phyloP scores from a whole-genome alignment of 1,284 basidiomycete species.

The Ganoderma lingzhi region DNA sequence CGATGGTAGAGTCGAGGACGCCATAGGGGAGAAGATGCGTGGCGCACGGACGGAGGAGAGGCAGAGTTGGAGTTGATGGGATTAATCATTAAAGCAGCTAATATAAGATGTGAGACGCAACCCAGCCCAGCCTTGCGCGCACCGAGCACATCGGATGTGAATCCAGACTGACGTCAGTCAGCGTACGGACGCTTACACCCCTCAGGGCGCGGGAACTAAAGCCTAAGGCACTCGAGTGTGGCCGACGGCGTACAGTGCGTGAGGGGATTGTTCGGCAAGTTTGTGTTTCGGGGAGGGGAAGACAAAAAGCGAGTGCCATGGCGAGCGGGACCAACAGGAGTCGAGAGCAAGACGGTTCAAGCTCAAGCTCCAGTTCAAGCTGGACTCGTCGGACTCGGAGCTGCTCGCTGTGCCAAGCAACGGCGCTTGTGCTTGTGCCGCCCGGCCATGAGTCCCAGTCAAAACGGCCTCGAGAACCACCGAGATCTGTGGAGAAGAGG shows the following conservation, averaged over 20 bases:
- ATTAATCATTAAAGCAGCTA: conserved; percentile 6
- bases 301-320: neutral
- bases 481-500: too few species aligned
- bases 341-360: neutral
- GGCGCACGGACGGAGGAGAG: conserved; percentile 1
- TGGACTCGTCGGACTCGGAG: neutral
- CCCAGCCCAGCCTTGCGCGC: conserved; percentile 9
- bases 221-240: neutral
- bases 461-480: neutral
- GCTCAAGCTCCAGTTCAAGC: neutral
- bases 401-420: neutral
- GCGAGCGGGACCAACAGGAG: neutral
- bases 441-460: neutral
- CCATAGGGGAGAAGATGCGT: neutral
- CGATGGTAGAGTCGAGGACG: conserved; percentile 13
- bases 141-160: conserved; percentile 19
- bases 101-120: conserved; percentile 5
- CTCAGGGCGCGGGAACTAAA: neutral
- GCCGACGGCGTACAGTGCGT: neutral
- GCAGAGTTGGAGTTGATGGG: neutral
- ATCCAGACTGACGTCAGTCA: conserved; percentile 17
- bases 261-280: neutral
- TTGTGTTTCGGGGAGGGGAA: neutral
- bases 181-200: neutral
- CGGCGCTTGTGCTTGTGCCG: neutral